Evolutionary conservation across 2,329 filamentous ascomycete species (phyloP).

Genomic region (Diplodia scrobiculata): DNA sequence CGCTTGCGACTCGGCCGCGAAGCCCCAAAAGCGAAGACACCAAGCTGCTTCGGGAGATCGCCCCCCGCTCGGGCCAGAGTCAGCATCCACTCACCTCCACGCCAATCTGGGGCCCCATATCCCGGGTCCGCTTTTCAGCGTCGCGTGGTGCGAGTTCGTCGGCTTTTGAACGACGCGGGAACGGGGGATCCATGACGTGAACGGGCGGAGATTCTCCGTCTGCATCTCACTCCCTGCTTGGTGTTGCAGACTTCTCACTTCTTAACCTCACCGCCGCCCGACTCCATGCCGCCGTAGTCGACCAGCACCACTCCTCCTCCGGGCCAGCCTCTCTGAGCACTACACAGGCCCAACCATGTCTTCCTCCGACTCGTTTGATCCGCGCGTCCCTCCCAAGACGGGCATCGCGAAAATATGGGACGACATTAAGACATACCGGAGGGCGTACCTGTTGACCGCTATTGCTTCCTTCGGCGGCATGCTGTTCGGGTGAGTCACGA

Average conservation of each 20-base stretch:
- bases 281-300: slow-evolving; percentile 8
- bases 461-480: slow-evolving; percentile 50
- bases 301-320: neutral
- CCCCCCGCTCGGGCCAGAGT: slow-evolving; percentile 7
- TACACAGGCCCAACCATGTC: neutral
- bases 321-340: neutral
- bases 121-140: slow-evolving; percentile 11
- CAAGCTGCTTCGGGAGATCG: slow-evolving; percentile 13
- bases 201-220: slow-evolving; percentile 19
- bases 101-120: slow-evolving; percentile 23
- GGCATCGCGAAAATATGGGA: slow-evolving; percentile 15
- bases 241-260: slow-evolving; percentile 4
- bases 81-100: slow-evolving; percentile 3
- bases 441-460: slow-evolving; percentile 47
- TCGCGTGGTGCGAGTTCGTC: slow-evolving; percentile 16
- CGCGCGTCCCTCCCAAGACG: neutral
- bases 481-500: slow-evolving; percentile 35
- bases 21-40: neutral
- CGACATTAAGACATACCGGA: slow-evolving; percentile 47
- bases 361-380: neutral
- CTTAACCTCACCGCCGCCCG: slow-evolving; percentile 15
- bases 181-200: slow-evolving; percentile 12
- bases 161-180: slow-evolving; percentile 19
- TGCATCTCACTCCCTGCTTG: slow-evolving; percentile 16
- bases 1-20: neutral